phyloP scores from a whole-genome alignment of 2,329 filamentous ascomycete species.

The Paraconiothyrium brasiliense region DNA sequence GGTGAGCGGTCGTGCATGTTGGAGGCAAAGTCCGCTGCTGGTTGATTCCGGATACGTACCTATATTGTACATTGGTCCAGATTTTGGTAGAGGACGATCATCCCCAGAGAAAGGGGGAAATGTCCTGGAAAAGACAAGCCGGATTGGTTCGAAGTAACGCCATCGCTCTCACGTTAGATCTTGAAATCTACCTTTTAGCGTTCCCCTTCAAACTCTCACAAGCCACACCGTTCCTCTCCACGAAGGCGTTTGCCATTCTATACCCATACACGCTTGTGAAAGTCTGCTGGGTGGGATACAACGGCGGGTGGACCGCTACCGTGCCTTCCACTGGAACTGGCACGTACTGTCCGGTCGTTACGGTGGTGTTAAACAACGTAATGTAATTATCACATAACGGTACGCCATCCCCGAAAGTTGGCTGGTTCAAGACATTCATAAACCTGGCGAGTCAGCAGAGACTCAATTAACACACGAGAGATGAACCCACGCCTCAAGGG shows the following conservation, averaged over 20 bases:
- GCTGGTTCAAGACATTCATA: conserved; percentile 65
- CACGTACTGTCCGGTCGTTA: conserved; percentile 45
- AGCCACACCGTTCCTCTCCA: conserved; percentile 51
- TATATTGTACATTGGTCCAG: too few relatives aligned
- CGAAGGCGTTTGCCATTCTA: conserved; percentile 50
- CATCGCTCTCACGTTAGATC: too few relatives aligned
- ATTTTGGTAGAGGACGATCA: too few relatives aligned
- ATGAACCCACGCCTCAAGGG: conserved; percentile 35
- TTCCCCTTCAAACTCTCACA: conserved; percentile 45
- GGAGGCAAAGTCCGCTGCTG: too few relatives aligned
- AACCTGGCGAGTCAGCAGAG: conserved; percentile 33
- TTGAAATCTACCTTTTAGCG: background rate
- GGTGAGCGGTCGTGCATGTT: too few relatives aligned
- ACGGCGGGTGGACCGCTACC: conserved; percentile 38
- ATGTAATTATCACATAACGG: conserved; percentile 56
- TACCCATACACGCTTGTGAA: conserved; percentile 47
- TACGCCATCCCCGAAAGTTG: conserved; percentile 54
- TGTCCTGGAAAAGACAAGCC: too few relatives aligned
- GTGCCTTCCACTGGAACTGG: conserved; percentile 48
- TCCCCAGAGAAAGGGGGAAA: too few relatives aligned
- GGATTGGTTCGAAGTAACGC: too few relatives aligned
- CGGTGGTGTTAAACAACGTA: conserved; percentile 57
- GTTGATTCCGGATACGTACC: too few relatives aligned
- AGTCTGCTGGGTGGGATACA: conserved; percentile 36
- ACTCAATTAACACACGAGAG: conserved; percentile 49